These are phyloP conservation scores for Ophiostoma novo-ulmi DNA, from an alignment of 2,329 filamentous ascomycete genomes.

Conservation along the genomic window DNA sequence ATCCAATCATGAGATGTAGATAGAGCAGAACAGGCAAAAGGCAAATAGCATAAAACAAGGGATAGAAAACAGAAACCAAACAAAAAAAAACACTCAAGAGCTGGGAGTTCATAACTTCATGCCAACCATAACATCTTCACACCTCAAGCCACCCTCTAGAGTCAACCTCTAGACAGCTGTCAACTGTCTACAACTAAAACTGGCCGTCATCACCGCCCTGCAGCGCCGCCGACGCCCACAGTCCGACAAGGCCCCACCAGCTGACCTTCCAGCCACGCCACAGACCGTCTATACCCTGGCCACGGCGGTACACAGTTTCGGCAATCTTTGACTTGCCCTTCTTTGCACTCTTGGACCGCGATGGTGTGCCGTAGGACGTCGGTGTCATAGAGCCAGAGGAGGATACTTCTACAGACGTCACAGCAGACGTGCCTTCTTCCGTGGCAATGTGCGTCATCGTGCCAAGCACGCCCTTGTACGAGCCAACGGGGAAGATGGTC, in stretches of 20 bases:
- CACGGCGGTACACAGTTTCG: slow-evolving; percentile 49
- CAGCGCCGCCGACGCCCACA: slow-evolving; percentile 65
- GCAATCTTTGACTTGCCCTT: slow-evolving; percentile 32
- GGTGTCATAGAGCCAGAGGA: slow-evolving; percentile 29
- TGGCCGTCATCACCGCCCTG: slow-evolving; percentile 58
- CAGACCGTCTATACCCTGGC: slow-evolving; percentile 63
- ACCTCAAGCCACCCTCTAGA: neutral
- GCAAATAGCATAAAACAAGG: neutral
- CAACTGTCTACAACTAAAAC: slow-evolving; percentile 39
- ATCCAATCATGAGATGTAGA: slow-evolving; percentile 6
- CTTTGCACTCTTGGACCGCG: slow-evolving; percentile 30
- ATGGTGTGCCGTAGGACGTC: slow-evolving; percentile 33
- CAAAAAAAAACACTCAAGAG: slow-evolving; percentile 15
- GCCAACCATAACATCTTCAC: slow-evolving; percentile 9
- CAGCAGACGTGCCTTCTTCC: slow-evolving; percentile 67
- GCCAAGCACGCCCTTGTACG: slow-evolving; percentile 79
- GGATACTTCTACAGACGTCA: slow-evolving; percentile 24
- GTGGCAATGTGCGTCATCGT: slow-evolving; percentile 84
- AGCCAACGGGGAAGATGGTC: slow-evolving; percentile 73
- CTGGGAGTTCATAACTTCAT: slow-evolving; percentile 24
- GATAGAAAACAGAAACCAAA: neutral
- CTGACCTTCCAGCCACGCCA: slow-evolving; percentile 73
- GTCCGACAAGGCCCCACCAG: slow-evolving; percentile 69
- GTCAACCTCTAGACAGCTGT: neutral
- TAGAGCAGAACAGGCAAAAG: neutral